Base-by-base conservation (phyloP, 768 basidiomycete species). In the Tephrocybe sp. region DNA sequence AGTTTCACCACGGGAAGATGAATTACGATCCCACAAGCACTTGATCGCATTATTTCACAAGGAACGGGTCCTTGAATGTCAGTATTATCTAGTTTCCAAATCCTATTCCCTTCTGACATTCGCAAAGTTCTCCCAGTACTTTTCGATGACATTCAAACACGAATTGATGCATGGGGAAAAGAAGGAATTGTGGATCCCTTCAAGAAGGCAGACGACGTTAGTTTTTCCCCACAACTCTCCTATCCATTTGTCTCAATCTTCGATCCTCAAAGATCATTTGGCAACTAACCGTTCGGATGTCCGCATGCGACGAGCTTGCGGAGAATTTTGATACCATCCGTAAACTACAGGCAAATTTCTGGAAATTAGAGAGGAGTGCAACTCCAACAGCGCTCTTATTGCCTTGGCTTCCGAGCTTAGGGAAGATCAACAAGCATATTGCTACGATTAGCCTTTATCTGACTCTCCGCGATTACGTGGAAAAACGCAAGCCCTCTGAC, bases 221-320 rank as follows among this genome's bases (percentile, higher is more conserved):
- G 56, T 30, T 15, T 25, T 9, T 26, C 28, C 28, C 6, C 28
- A 7, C 28, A 30, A n/a, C n/a, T n/a, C n/a, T n/a, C n/a, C n/a
- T n/a, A n/a, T n/a, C n/a, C n/a, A n/a, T n/a, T n/a, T n/a, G n/a
- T n/a, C n/a, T n/a, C n/a, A n/a, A n/a, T n/a, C n/a, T n/a, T n/a
- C n/a, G n/a, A n/a, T n/a, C n/a, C n/a, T n/a, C n/a, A n/a, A 30
- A 65, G 64, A 56, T 65, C 9, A 55, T 64, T 13, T 63, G 62
- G 49, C 64, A 63, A 49, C 55, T 68, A 49, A 67, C 66, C 5
- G 56, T 64, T 5, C 63, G 65, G 9, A 63, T 66, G 60, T 52
- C 59, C 9, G 61, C 66, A 3, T 68, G 65, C 35, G 51, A 54
- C 3, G 65, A 68, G 44, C 58, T 68, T 1, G 52, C 64, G 9